These are phyloP conservation scores for Fraxinus quadrangulata DNA, from an alignment of 257 asterid species.

Conservation along the genomic window DNA sequence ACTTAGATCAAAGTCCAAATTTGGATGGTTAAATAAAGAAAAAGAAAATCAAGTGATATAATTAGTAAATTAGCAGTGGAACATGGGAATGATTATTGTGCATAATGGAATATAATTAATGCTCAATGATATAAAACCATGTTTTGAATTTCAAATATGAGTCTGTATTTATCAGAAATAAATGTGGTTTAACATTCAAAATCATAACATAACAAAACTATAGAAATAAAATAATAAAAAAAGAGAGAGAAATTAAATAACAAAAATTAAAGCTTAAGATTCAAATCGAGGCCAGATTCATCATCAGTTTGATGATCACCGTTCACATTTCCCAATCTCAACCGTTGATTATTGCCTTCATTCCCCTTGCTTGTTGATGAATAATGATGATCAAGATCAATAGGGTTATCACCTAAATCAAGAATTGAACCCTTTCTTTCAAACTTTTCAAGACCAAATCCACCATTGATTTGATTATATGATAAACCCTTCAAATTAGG, in stretches of 20 bases:
- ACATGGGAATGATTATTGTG: too few relatives aligned
- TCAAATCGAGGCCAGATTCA: constrained; percentile 48
- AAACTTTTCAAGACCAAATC: constrained; percentile 25
- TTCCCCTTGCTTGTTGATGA: constrained; percentile 6
- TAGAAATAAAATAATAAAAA: not conserved
- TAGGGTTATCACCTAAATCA: constrained; percentile 24
- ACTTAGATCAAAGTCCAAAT: too few relatives aligned
- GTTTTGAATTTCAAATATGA: not conserved
- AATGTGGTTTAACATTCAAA: not conserved
- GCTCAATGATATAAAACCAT: not conserved
- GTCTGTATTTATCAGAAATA: not conserved
- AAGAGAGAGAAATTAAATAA: not conserved
- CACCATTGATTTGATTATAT: constrained; percentile 12
- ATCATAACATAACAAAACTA: not conserved
- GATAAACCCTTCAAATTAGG: constrained; percentile 27
- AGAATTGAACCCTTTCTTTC: constrained; percentile 22
- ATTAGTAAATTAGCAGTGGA: too few relatives aligned
- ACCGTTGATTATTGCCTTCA: constrained; percentile 25
- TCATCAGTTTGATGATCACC: constrained; percentile 30
- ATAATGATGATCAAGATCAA: not conserved
- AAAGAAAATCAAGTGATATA: too few relatives aligned
- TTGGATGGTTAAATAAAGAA: too few relatives aligned
- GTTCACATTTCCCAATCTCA: constrained; percentile 13
- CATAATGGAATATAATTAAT: too few relatives aligned
- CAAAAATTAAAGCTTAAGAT: constrained; percentile 41